Conservation (phyloP, 163 green algal species). For the Chlorella variabilis region DNA sequence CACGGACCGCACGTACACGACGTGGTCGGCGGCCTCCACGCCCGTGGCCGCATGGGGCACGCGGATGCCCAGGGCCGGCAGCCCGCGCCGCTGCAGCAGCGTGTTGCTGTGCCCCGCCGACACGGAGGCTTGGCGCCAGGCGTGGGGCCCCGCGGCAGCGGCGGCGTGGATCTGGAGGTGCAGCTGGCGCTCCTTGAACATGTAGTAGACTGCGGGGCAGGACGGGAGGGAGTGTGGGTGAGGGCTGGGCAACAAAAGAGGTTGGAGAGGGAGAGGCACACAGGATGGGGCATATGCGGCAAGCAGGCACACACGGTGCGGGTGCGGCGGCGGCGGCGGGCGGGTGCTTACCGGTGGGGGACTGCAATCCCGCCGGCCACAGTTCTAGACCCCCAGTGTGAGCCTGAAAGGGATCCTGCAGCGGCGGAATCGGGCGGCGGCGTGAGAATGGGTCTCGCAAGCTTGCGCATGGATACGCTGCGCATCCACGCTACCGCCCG, state of each 20-base stretch:
- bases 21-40: not conserved
- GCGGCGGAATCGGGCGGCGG: not conserved
- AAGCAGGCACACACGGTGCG: no score
- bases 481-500: not conserved
- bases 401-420: conserved; percentile 2
- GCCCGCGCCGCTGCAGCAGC: conserved; percentile 9
- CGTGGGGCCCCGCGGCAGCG: not conserved
- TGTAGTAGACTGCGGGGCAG: conserved; percentile 20
- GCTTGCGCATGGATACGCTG: not conserved
- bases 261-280: not conserved
- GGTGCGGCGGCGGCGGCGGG: not conserved
- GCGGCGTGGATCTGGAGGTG: conserved; percentile 13
- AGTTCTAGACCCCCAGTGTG: not conserved
- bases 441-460: no score
- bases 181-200: conserved; percentile 15
- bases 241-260: not conserved
- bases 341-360: conserved; percentile 7
- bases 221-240: no score
- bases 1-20: not conserved
- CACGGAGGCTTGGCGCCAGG: not conserved
- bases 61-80: not conserved
- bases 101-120: not conserved
- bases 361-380: conserved; percentile 15
- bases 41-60: not conserved
- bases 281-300: not conserved